A percentile compares a stretch with the other conserved stretches of the same genome.
Conservation (phyloP, 495 filamentous ascomycete species). For the Lophiostoma macrostomum region DNA sequence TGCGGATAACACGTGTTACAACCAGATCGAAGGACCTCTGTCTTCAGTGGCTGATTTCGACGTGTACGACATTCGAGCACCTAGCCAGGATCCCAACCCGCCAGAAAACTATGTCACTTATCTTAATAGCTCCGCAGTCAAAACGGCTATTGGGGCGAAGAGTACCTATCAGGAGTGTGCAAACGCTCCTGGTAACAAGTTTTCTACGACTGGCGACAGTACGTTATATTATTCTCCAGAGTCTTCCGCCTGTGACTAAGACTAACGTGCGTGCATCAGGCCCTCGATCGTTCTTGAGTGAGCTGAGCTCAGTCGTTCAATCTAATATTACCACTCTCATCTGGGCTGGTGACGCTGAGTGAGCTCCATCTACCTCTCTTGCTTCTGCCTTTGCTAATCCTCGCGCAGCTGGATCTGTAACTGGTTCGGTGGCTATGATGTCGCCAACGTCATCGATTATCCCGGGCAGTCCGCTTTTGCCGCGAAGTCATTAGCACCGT, state of each 20-base stretch:
- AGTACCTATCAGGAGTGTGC: slow-evolving; percentile 49
- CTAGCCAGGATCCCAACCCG: slow-evolving; percentile 47
- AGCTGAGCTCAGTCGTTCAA: slow-evolving; percentile 49
- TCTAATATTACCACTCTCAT: slow-evolving; percentile 50
- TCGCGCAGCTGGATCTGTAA: slow-evolving; percentile 56
- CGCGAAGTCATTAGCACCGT: slow-evolving; percentile 40
- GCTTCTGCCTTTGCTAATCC: slow-evolving; percentile 1
- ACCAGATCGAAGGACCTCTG: slow-evolving; percentile 44
- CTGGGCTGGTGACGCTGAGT: slow-evolving; percentile 51
- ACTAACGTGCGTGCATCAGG: slow-evolving; percentile 37
- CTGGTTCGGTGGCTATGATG: slow-evolving; percentile 48
- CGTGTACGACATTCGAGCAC: slow-evolving; percentile 52
- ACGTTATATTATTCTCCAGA: slow-evolving; percentile 42
- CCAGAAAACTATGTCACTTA: slow-evolving; percentile 50
- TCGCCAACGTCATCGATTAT: slow-evolving; percentile 42
- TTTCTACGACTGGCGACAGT: slow-evolving; percentile 50
- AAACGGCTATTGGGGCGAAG: slow-evolving; percentile 52
- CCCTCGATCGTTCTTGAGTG: slow-evolving; percentile 47
- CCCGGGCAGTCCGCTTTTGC: slow-evolving; percentile 43
- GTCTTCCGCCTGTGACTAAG: slow-evolving; percentile 44
- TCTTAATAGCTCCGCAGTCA: slow-evolving; percentile 41
- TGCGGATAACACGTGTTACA: slow-evolving; percentile 47
- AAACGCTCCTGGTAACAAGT: slow-evolving; percentile 43
- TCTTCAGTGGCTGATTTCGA: slow-evolving; percentile 43
- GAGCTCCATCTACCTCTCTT: neutral